Base-by-base conservation (phyloP, 495 filamentous ascomycete genomes). In the Oleoguttula mirabilis region DNA sequence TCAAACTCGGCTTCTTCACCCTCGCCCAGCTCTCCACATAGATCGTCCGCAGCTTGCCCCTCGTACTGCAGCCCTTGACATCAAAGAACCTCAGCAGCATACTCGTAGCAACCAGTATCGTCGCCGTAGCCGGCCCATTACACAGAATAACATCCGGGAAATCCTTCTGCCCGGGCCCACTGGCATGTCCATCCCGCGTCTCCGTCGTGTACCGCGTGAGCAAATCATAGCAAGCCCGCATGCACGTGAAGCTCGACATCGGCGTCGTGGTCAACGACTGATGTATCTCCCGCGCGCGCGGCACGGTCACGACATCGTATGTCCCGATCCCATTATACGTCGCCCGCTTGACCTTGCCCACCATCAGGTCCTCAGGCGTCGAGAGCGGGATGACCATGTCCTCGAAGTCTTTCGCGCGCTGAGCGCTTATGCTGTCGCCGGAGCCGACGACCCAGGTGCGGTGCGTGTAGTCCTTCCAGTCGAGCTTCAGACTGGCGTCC, bases 21-120 rank as follows among this genome's bases (percentile, higher is more conserved):
- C 88, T 71, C 1, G 90, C 92, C 80, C 85, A 96, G 21, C 77
- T 85, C 71, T 98, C 90, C 11, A 94, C 71, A 57, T 88, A 96
- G 16, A 96, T 69, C 5, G 72, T 79, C 32, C 77, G 71, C 54
- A 88, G 73, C 55, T 69, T 70, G 27, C 64, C 68, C 30, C 41
- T 32, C 21, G 45, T 38, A 39, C 60, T 43, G 3, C 50, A 52
- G 3, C 67, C 67, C 11, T 56, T 46, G 0, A 76, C 19, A 21
- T 58, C 56, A 36, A 74, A 65, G 44, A 85, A 70, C 45, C 82
- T 81, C 36, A 93, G 60, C 1, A 82, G 15, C 20, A 77, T 69
- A 2, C 76, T 73, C 0, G 80, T 82, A 0, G 83, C 49, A 5
- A 88, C 66, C 36, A 95, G 68, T 31, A 94, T 76, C 25, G 93